Evolutionary conservation across 2,329 filamentous ascomycete species (phyloP).

Genomic region (Verticillium nubilum): DNA sequence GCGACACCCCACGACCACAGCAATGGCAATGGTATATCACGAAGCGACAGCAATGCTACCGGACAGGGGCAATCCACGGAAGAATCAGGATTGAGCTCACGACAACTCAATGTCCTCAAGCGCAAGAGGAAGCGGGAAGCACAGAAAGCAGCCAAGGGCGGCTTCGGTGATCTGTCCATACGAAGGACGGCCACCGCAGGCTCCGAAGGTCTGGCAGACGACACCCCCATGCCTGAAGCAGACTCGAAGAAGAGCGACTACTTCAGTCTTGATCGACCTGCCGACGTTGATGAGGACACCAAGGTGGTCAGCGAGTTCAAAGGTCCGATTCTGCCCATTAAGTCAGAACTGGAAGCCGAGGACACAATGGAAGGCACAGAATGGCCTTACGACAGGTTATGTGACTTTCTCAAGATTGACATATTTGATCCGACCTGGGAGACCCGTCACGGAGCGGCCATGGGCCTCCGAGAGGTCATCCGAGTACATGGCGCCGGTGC

Average conservation of each 20-base stretch:
- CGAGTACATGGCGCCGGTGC: conserved; percentile 88
- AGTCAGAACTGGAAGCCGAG: conserved; percentile 78
- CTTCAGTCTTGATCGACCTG: conserved; percentile 78
- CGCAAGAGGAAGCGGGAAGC: conserved; percentile 88
- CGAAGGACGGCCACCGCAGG: conserved; percentile 56
- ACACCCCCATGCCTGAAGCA: conserved; percentile 46
- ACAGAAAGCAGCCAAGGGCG: conserved; percentile 80
- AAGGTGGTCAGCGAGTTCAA: conserved; percentile 97
- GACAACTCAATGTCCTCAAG: conserved; percentile 91
- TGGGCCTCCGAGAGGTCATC: conserved; percentile 87
- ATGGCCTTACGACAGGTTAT: conserved; percentile 93
- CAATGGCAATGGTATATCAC: conserved; percentile 24
- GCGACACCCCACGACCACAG: conserved; percentile 34
- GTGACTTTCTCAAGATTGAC: conserved; percentile 89
- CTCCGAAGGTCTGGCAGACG: conserved; percentile 57
- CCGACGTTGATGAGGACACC: conserved; percentile 77
- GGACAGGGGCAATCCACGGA: conserved; percentile 43
- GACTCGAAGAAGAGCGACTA: conserved; percentile 71
- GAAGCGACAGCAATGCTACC: conserved; percentile 27
- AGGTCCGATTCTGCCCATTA: conserved; percentile 72
- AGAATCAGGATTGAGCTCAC: conserved; percentile 74
- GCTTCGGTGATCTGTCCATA: conserved; percentile 79
- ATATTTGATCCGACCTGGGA: conserved; percentile 94
- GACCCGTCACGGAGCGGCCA: conserved; percentile 89
- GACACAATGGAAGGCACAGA: conserved; percentile 71